phyloP scores from a whole-genome alignment of 768 basidiomycete species.

The Termitomyces eurrhizus region DNA sequence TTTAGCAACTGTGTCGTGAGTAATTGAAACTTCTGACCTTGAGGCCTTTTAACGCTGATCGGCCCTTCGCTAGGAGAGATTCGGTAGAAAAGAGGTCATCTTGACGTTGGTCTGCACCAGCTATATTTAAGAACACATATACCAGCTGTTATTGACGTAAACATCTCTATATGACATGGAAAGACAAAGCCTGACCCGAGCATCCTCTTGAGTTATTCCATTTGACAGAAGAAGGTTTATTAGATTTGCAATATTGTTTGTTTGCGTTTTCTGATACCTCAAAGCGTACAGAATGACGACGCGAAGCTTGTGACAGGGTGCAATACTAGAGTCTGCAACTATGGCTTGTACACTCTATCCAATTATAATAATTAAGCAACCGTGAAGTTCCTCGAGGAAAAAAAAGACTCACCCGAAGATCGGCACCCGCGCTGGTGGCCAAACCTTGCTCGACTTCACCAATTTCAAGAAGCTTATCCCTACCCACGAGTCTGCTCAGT shows the following conservation, averaged over 20 bases:
- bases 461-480: constrained; percentile 81
- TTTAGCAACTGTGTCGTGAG: neutral
- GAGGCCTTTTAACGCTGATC: constrained; percentile 91
- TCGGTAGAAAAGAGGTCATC: constrained; percentile 97
- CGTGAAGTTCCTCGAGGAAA: neutral
- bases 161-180: neutral
- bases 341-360: constrained; percentile 78
- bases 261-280: constrained; percentile 89
- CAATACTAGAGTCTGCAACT: constrained; percentile 61
- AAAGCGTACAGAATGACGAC: constrained; percentile 90
- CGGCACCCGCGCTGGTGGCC: constrained; percentile 87
- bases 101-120: constrained; percentile 94
- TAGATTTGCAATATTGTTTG: constrained; percentile 74
- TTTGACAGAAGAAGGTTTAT: constrained; percentile 74
- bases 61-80: constrained; percentile 89
- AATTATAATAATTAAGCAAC: neutral
- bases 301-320: constrained; percentile 81
- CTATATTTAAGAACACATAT: constrained; percentile 87
- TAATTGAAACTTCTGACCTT: constrained; percentile 48
- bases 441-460: constrained; percentile 97
- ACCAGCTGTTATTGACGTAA: constrained; percentile 59
- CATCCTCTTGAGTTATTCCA: constrained; percentile 74
- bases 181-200: constrained; percentile 44
- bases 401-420: constrained; percentile 62
- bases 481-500: constrained; percentile 83